Evolutionary conservation across 164 flowering plant species (phyloP).

Genomic region (Liriodendron chinense): DNA sequence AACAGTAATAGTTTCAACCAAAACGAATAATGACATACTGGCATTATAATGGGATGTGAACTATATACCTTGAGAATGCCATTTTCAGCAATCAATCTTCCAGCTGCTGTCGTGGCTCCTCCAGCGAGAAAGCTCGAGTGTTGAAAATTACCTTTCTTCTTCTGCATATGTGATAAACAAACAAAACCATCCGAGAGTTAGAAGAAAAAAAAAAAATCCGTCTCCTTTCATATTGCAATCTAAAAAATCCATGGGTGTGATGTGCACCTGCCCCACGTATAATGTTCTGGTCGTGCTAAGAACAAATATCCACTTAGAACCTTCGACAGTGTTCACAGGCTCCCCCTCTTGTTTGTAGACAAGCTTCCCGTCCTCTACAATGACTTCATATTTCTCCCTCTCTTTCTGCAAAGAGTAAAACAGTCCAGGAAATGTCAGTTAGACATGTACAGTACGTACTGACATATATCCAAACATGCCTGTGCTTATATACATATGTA

Average conservation of each 20-base stretch:
- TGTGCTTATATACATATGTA: too few species aligned
- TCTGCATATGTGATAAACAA: conserved; percentile 22
- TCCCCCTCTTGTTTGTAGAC: conserved; percentile 44
- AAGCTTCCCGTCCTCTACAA: conserved; percentile 57
- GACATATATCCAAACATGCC: too few species aligned
- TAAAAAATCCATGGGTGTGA: neutral
- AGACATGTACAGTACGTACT: neutral
- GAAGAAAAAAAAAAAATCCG: neutral
- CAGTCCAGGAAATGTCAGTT: neutral
- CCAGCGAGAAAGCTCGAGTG: conserved; percentile 87
- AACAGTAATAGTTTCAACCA: too few species aligned
- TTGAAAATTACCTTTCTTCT: conserved; percentile 73
- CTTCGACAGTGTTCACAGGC: conserved; percentile 39
- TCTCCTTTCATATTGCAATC: too few species aligned
- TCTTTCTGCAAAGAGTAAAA: conserved; percentile 47
- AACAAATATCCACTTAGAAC: conserved; percentile 77
- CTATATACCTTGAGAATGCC: conserved; percentile 60
- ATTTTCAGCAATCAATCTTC: conserved; percentile 58
- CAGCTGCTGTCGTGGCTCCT: conserved; percentile 69
- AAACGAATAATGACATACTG: too few species aligned
- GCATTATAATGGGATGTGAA: too few species aligned
- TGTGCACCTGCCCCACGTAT: conserved; percentile 46
- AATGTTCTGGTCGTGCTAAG: conserved; percentile 57
- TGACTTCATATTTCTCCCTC: conserved; percentile 66
- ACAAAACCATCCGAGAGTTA: neutral